These are phyloP conservation scores for Breynia disticha DNA, from an alignment of 441 rosid species.

Conservation along the genomic window DNA sequence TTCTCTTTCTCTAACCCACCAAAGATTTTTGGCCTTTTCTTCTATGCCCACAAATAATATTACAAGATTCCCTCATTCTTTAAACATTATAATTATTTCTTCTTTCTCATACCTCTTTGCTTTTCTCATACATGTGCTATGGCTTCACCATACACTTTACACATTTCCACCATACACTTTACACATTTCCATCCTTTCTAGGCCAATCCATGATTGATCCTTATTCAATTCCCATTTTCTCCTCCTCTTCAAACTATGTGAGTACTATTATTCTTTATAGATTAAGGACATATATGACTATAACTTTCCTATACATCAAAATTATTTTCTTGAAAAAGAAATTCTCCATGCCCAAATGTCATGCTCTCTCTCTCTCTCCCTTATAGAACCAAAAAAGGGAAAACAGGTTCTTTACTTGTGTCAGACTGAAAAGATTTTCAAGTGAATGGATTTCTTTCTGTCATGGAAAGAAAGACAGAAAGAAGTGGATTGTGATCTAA, in stretches of 20 bases:
- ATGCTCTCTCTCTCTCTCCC: constrained; percentile 55
- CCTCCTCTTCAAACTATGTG: constrained; percentile 22
- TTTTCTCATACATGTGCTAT: not conserved
- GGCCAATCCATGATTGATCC: constrained; percentile 17
- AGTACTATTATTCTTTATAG: no score
- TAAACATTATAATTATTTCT: constrained; percentile 5
- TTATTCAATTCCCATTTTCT: constrained; percentile 22
- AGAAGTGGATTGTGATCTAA: constrained; percentile 19
- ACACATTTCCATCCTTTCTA: constrained; percentile 6
- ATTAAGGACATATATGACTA: no score
- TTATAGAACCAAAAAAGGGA: constrained; percentile 45
- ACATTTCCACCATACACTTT: no score
- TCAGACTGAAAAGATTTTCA: constrained; percentile 45
- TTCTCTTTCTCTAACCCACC: constrained; percentile 14
- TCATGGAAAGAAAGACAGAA: constrained; percentile 36
- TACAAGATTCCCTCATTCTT: constrained; percentile 1
- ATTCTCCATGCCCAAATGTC: no score
- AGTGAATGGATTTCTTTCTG: constrained; percentile 35
- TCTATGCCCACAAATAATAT: constrained; percentile 8
- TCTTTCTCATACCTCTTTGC: constrained; percentile 6
- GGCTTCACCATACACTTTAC: not conserved
- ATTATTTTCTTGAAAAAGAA: no score
- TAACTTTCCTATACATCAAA: no score
- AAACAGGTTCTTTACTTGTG: constrained; percentile 20
- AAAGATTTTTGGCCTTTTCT: constrained; percentile 14